These are phyloP conservation scores for Pseudopyricularia cyperi DNA, from an alignment of 2,329 filamentous ascomycete species.

Conservation along the genomic window DNA sequence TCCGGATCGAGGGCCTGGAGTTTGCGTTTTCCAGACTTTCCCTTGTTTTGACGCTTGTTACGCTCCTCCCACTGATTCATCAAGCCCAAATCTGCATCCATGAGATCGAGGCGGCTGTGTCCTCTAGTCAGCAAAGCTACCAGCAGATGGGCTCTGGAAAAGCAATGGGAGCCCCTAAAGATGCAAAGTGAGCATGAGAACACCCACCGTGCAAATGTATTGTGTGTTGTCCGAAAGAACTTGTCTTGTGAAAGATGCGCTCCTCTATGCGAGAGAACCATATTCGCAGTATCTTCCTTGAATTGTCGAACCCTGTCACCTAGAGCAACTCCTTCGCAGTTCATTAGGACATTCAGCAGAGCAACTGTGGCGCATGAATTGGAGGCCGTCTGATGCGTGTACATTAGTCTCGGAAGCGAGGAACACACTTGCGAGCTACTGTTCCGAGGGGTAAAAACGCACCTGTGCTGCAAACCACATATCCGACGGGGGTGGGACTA, in stretches of 20 bases:
- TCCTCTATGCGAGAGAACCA: slow-evolving; percentile 63
- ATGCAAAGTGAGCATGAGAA: background rate
- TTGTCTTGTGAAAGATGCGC: slow-evolving; percentile 60
- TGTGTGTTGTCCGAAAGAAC: slow-evolving; percentile 72
- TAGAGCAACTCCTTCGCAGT: slow-evolving; percentile 52
- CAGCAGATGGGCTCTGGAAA: background rate
- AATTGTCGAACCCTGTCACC: slow-evolving; percentile 60
- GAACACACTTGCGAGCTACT: background rate
- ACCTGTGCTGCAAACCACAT: slow-evolving; percentile 96
- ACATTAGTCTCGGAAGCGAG: slow-evolving; percentile 4
- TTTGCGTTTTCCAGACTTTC: slow-evolving; percentile 7
- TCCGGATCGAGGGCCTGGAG: slow-evolving; percentile 38
- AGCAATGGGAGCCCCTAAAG: background rate
- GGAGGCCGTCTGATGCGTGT: slow-evolving; percentile 47
- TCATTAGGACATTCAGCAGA: slow-evolving; percentile 87
- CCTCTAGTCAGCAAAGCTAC: background rate
- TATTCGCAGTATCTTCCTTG: slow-evolving; percentile 54
- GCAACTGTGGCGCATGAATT: slow-evolving; percentile 92
- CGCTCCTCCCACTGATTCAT: slow-evolving; percentile 36
- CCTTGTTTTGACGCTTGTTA: background rate
- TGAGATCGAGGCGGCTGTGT: slow-evolving; percentile 57
- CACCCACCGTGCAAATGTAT: slow-evolving; percentile 63
- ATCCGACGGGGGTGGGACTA: slow-evolving; percentile 38
- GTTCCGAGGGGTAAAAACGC: slow-evolving; percentile 9
- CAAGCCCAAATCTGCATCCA: slow-evolving; percentile 56